Conservation (phyloP, 2,329 filamentous ascomycete species). For the Chaetomium sp. region DNA sequence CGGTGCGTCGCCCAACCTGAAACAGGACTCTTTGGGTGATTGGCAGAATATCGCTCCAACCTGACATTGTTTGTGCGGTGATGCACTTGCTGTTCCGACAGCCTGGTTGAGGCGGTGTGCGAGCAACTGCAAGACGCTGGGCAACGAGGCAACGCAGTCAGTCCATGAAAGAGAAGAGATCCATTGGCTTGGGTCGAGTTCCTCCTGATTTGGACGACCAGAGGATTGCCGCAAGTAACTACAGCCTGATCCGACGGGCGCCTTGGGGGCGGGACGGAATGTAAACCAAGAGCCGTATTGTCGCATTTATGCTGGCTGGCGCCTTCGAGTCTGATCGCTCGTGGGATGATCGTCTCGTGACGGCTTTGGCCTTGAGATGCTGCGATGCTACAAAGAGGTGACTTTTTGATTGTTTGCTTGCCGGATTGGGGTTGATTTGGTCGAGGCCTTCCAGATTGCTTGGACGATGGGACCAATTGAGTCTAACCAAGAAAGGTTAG, state of each 20-base stretch:
- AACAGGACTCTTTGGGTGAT: constrained; percentile 9
- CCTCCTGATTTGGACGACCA: not conserved
- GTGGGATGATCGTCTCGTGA: not conserved
- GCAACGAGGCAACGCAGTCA: too few species aligned
- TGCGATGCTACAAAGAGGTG: not conserved
- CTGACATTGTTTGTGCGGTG: not conserved
- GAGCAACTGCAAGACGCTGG: not conserved
- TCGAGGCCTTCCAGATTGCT: constrained; percentile 4
- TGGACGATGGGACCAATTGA: not conserved
- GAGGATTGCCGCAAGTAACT: too few species aligned
- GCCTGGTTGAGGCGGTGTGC: not conserved
- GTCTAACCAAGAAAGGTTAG: constrained; percentile 13
- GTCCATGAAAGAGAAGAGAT: not conserved
- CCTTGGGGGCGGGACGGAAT: too few species aligned
- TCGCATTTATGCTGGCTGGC: not conserved
- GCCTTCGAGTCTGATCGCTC: not conserved
- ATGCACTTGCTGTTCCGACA: constrained; percentile 1
- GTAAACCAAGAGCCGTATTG: not conserved
- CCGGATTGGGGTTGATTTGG: too few species aligned
- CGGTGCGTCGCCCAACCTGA: constrained; percentile 17
- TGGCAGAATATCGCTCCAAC: not conserved
- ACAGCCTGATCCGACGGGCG: too few species aligned
- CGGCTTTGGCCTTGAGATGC: not conserved
- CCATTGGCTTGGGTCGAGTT: not conserved
- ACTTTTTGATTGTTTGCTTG: not conserved